Evolutionary conservation across 768 basidiomycete genomes (phyloP).

Genomic region (Brasilioporus rufonigricans): DNA sequence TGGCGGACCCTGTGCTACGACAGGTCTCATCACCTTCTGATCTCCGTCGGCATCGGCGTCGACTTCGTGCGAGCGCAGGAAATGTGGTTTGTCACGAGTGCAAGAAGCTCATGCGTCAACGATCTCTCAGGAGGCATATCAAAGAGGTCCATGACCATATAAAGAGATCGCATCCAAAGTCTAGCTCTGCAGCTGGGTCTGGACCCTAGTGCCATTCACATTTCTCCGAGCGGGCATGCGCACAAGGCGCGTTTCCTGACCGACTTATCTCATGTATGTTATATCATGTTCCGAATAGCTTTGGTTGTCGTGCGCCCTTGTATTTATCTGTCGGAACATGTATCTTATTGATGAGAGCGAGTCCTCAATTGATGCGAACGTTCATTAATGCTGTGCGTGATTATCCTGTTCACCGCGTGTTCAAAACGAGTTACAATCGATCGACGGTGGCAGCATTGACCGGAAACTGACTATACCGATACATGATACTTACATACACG

Average conservation of each 20-base stretch:
- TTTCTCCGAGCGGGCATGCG: constrained; percentile 1
- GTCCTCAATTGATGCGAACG: not conserved
- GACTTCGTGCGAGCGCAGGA: not conserved
- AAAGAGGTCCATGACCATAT: constrained; percentile 18
- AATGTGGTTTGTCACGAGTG: constrained; percentile 7
- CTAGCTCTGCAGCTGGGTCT: not conserved
- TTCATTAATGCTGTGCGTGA: constrained; percentile 1
- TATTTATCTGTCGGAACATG: not conserved
- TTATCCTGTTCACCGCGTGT: constrained; percentile 5
- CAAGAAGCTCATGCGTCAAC: constrained; percentile 11
- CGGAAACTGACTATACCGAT: not conserved
- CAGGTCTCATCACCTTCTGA: constrained; percentile 1
- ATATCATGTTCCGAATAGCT: not conserved
- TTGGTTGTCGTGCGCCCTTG: not conserved
- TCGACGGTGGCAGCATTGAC: not conserved
- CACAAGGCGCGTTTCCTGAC: not conserved
- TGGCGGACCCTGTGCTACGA: constrained; percentile 3
- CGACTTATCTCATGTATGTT: not conserved
- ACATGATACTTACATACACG: not conserved
- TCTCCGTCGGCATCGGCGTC: not conserved
- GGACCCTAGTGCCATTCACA: not conserved
- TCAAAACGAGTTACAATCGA: not conserved
- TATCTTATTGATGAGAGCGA: not conserved
- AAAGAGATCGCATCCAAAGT: constrained; percentile 12
- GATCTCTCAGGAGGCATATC: constrained; percentile 19